Evolutionary conservation across 2,329 filamentous ascomycete species (phyloP), one percentile per base, ranked within the genome.

Genomic region (Onygenales sp.): DNA sequence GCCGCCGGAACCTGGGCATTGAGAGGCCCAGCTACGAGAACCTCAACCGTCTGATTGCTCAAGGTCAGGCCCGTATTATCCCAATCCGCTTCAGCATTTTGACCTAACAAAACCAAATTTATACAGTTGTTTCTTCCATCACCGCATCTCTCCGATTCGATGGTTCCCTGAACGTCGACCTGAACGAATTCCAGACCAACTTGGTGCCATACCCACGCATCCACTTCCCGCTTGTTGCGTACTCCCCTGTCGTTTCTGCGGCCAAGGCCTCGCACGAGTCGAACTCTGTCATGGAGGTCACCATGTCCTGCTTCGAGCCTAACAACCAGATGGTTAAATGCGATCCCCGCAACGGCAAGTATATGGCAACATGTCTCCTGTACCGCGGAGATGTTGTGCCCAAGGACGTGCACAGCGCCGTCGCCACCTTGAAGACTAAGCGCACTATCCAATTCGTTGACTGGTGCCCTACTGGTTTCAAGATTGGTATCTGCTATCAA

Each of bases 271-370:
- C 89, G 56, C 92, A 98, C 80, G 92, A 98, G 81, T 85, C 91
- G 80, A 95, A 96, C 85, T 93, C 88, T 32, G 92, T 97, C 62
- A 87, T 90, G 77, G 93, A 51, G 21, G 13, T 49, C 27, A 94
- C 89, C 75, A 94, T 92, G 85, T 88, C 88, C 62, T 97, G 92
- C 86, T 98, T 98, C 79, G 92, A 98, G 84, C 90, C 92, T 65
- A 88, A 96, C 85, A 96, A 95, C 85, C 92, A 98, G 86, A 98
- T 98, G 92, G 92, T 98, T 73, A 95, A 95, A 83, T 98, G 92
- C 71, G 93, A 98, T 73, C 92, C 92, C 64, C 90, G 91, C 69
- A 91, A 94, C 74, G 92, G 92, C 76, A 98, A 98, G 83, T 98
- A 98, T 84, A 98, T 98, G 92, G 92, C 92, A 61, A 96, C 91